phyloP scores from a whole-genome alignment of 202 grass and related monocot species.

The Miscanthus sacchariflorus region DNA sequence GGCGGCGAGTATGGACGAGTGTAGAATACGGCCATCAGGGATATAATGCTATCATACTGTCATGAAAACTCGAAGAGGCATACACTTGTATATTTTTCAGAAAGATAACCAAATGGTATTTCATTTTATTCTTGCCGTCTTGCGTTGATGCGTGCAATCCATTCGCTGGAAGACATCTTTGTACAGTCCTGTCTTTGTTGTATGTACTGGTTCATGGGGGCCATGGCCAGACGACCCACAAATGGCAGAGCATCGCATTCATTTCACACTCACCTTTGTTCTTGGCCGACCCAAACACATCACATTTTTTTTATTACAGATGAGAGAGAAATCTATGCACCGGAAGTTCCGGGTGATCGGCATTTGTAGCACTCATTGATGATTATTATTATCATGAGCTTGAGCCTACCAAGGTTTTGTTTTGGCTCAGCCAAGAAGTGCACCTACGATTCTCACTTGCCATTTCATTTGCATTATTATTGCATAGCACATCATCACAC shows the following conservation, averaged over 20 bases:
- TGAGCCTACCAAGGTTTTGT: background rate
- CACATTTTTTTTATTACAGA: background rate
- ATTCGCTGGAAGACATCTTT: background rate
- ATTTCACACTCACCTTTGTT: background rate
- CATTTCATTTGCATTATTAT: background rate
- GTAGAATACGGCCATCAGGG: background rate
- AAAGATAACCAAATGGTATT: background rate
- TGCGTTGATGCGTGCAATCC: background rate
- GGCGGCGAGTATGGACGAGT: background rate
- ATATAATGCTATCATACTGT: background rate
- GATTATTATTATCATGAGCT: background rate
- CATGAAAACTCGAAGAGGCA: background rate
- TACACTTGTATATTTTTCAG: background rate
- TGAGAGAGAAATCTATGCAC: background rate
- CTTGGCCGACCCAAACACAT: background rate
- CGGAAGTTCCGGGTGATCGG: background rate
- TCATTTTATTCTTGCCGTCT: background rate
- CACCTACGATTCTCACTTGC: background rate
- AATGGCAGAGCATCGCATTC: conserved; percentile 1
- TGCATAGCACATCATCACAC: background rate
- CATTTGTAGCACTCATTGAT: background rate
- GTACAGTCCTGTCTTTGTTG: no score
- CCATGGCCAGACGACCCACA: background rate
- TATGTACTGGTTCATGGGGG: background rate
- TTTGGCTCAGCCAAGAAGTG: no score